Evolutionary conservation across 768 basidiomycete genomes (phyloP).

Genomic region (Termitomyces bulborhizus): DNA sequence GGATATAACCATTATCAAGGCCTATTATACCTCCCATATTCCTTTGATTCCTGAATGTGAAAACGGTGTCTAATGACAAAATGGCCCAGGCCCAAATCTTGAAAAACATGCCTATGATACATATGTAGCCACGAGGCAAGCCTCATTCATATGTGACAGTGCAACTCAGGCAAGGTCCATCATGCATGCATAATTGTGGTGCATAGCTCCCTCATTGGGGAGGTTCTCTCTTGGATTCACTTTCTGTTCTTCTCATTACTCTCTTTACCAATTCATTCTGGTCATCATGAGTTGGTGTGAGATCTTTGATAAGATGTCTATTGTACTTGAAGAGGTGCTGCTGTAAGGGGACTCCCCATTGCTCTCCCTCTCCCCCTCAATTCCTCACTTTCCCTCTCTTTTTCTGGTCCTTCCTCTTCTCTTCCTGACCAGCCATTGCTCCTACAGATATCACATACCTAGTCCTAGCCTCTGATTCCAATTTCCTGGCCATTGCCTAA

Average conservation of each 20-base stretch:
- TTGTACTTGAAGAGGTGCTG: background rate
- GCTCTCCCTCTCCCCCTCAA: too few species aligned
- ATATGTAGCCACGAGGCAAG: constrained; percentile 6
- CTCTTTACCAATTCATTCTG: background rate
- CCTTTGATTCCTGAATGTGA: background rate
- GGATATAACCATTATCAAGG: background rate
- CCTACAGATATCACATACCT: too few species aligned
- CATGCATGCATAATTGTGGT: too few species aligned
- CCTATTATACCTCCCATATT: background rate
- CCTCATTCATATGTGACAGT: constrained; percentile 9
- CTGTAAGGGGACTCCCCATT: too few species aligned
- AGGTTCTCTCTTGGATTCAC: background rate
- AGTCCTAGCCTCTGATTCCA: too few species aligned
- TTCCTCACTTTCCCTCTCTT: too few species aligned
- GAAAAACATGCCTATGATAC: background rate
- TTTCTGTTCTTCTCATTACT: background rate
- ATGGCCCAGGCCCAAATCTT: background rate
- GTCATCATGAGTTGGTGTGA: background rate
- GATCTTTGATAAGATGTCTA: background rate
- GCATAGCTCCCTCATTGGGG: background rate
- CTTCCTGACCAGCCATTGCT: too few species aligned
- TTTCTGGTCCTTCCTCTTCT: too few species aligned
- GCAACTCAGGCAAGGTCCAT: background rate
- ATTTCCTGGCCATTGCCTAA: too few species aligned
- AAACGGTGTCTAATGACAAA: background rate